Base-by-base conservation (phyloP, 139 green algal species). In the Coelastrella sp. region DNA sequence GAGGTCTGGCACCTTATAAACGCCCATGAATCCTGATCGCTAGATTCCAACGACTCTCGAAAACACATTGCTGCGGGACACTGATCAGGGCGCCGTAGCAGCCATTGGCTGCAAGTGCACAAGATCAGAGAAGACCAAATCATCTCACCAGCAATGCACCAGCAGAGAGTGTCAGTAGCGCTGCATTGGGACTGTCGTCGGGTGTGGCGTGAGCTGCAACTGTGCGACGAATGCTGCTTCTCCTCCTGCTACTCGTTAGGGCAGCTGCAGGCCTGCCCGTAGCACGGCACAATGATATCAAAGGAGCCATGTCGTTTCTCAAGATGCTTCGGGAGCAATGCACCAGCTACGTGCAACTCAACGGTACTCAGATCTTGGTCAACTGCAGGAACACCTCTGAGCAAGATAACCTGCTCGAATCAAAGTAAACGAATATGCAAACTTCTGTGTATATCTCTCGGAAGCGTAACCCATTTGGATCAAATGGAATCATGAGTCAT, bases 221-320 rank as follows among this genome's bases (percentile, higher is more conserved):
- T 57, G 74, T n/a, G 24, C 68, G 78, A 68, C 49, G 78, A 60
- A n/a, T 60, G 27, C 22, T 66, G 78, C 56, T 66, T 49, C 78
- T 84, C 17, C 78, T 63, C 57, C 79, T 85, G 79, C 79, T 85
- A 57, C 56, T 85, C 19, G 61, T 61, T 20, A 85, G 57, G 56
- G 56, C 60, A n/a, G 60, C 20, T 27, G 57, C 56, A 57, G 79
- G 56, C 19, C 57, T 61, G 19, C 20, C 57, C 7, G 57, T 49
- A 63, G 79, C 79, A 68, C 79, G 79, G 57, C 79, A 72, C 19
- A 85, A 20, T 6, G 79, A 72, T 8, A 85, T 72, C 35, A 57
- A 61, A 17, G 79, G 79, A 25, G 79, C 79, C 79, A 85, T 85
- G 15, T 63, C 68, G 68, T 76, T 35, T 76, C 35, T 49, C 17